Percentiles rank a stretch among this genome's conserved stretches.
phyloP scores from a whole-genome alignment of 2,329 filamentous ascomycete genomes.

The Hymenoscyphus fructigenus region DNA sequence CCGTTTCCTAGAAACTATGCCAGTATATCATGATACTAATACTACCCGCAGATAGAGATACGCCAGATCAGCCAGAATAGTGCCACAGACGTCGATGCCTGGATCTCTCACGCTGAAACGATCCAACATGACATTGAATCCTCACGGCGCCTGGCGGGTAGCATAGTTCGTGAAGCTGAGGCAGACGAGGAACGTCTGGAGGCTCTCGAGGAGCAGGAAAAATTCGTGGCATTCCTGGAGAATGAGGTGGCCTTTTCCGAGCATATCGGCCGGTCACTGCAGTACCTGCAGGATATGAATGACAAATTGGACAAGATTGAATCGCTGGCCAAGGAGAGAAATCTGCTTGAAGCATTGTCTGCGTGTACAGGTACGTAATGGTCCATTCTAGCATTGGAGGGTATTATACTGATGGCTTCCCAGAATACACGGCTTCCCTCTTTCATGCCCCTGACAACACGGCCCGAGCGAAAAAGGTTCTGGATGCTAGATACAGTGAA shows the following conservation, averaged over 20 bases:
- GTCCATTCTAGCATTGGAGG: not conserved
- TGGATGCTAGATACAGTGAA: constrained; percentile 64
- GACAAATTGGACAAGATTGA: constrained; percentile 63
- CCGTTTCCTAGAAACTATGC: not conserved
- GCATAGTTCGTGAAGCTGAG: constrained; percentile 78
- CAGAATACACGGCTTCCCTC: not conserved
- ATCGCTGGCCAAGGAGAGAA: constrained; percentile 51
- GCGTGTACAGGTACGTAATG: constrained; percentile 31
- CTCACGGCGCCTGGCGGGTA: constrained; percentile 74
- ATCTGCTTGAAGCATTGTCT: constrained; percentile 56
- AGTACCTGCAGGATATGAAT: constrained; percentile 55
- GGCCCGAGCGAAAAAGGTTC: constrained; percentile 61
- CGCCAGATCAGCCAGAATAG: constrained; percentile 73
- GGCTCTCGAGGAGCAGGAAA: constrained; percentile 45
- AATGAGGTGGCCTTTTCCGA: constrained; percentile 59
- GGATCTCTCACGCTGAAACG: constrained; percentile 81
- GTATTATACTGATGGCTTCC: not conserved
- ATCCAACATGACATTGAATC: constrained; percentile 83
- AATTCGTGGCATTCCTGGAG: constrained; percentile 56
- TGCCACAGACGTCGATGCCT: constrained; percentile 76
- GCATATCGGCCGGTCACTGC: constrained; percentile 53
- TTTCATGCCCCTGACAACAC: constrained; percentile 51
- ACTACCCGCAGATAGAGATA: constrained; percentile 54
- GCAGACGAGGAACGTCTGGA: constrained; percentile 50
- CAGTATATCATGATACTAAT: constrained; percentile 13